Base-by-base conservation (phyloP, 257 asterid species). In the Solanum appendiculatum region DNA sequence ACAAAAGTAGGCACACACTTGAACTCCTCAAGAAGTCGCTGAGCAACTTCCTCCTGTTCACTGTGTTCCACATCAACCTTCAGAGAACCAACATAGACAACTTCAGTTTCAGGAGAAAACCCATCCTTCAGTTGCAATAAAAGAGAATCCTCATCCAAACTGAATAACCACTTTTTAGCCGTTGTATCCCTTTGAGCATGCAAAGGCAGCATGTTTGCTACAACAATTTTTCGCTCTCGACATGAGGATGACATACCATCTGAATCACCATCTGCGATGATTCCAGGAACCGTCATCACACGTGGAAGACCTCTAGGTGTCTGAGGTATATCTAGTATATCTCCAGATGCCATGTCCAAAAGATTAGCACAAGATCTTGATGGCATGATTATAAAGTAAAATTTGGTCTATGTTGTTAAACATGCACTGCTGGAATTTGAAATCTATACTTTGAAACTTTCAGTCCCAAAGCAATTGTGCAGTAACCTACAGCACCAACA, bases 41-140 rank as follows among this genome's bases (percentile, higher is more conserved):
- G 95, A 69, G 98, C 94, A 86, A 96, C 90, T 90, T 95, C 98
- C 9, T 96, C 99, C 88, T 96, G 99, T 87, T 96, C 98, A 83
- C 89, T 82, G 80, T 91, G 91, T 75, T 96, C 98, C 78, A 96
- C 86, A 39, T 95, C 98, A 87, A 89, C 96, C 90, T 95, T 94
- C 87, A 96, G 96, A 86, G 97, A 96, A 88, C 99, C 99, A 42
- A 96, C 94, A 58, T 93, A 95, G 83, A 96, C 78, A 60, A 95
- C 95, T 90, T 95, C 98, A 14, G 94, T 88, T 23, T 94, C 99
- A 40, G 96, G 93, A 42, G 96, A 87, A 86, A 96, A 93, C 68
- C 98, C 99, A 82, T 96, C 99, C 90, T 94, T 96, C 91, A 94
- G 48, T 86, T 96, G 99, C 87, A 96, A 89, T 85, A 91, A 86